Evolutionary conservation across 2,329 filamentous ascomycete genomes (phyloP), one percentile per base, ranked within the genome.

Genomic region (Colletotrichum cuscutae): DNA sequence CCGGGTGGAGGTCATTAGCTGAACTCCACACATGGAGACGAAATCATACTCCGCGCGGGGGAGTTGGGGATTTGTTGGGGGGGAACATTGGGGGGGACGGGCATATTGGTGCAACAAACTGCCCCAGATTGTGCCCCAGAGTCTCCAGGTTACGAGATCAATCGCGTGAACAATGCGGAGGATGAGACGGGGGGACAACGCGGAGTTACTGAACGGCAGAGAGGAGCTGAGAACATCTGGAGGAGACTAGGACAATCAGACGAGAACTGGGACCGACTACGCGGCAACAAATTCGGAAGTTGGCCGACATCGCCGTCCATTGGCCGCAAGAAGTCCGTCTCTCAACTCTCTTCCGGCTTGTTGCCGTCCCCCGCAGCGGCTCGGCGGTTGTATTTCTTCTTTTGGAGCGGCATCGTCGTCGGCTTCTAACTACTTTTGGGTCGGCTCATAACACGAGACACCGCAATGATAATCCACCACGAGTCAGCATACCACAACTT

Each of bases 41-140:
- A 19, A 46, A n/a, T 9, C 15, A 24, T 56, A 60, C 63, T 71
- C 63, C 63, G 68, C 68, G 68, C 68, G 68, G 68, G 68, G 68
- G 66, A n/a, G 13, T 63, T 53, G 46, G 67, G 53, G 61, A n/a
- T 35, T 26, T 35, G 13, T 46, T 62, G 24, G 61, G 35, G 30
- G 30, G 30, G 65, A 22, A 52, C 8, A 32, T n/a, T 8, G 59
- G 24, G 37, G 42, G 19, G 42, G 22, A 19, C 6, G 22, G 37
- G 9, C 22, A 26, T 3, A 30, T 19, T 37, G 59, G 37, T 42
- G 19, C 24, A 46, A 49, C 1, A 19, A 28, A 46, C 9, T 49
- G 59, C 19, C 22, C 42, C 42, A 46, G 42, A 46, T 46, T 46
- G 42, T 68, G 35, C 65, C 58, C 65, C 65, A 62, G 53, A 59